Percentiles rank a stretch among this genome's conserved stretches.
Conservation (phyloP, 352 stramenopile species). For the Globisporangium parvum region DNA sequence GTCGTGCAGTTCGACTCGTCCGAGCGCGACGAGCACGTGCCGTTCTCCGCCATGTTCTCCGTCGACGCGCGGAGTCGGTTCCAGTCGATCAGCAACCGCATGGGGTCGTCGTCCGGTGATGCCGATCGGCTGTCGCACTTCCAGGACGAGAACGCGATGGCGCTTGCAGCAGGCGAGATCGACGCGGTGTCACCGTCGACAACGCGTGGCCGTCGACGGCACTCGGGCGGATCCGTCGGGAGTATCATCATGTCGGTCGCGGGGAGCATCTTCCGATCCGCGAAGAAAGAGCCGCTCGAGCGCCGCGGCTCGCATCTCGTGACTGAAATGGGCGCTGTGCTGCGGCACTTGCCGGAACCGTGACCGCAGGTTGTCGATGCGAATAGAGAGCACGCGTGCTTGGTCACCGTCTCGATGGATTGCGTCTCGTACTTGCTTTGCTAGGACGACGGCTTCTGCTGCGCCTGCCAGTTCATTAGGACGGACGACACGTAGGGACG, state of each 20-base stretch:
- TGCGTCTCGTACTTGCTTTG: background rate
- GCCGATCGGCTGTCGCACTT: conserved; percentile 10
- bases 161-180: conserved; percentile 7
- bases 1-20: conserved; percentile 68
- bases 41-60: conserved; percentile 67
- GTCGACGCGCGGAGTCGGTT: conserved; percentile 44
- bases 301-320: conserved; percentile 37
- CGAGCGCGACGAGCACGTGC: conserved; percentile 49
- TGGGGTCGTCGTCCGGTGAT: conserved; percentile 35
- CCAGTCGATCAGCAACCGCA: conserved; percentile 27
- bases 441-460: background rate
- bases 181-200: background rate
- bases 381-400: background rate
- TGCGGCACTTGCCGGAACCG: conserved; percentile 3
- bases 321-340: conserved; percentile 29
- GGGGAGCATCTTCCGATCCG: conserved; percentile 36
- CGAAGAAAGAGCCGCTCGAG: conserved; percentile 27
- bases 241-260: conserved; percentile 57
- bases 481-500: background rate
- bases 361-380: background rate
- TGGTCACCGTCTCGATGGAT: too few species aligned
- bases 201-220: conserved; percentile 13
- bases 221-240: conserved; percentile 50
- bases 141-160: conserved; percentile 11
- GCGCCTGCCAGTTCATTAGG: background rate